Evolutionary conservation across 2,329 filamentous ascomycete species (phyloP).

Genomic region (Ophiostoma fasciatum): DNA sequence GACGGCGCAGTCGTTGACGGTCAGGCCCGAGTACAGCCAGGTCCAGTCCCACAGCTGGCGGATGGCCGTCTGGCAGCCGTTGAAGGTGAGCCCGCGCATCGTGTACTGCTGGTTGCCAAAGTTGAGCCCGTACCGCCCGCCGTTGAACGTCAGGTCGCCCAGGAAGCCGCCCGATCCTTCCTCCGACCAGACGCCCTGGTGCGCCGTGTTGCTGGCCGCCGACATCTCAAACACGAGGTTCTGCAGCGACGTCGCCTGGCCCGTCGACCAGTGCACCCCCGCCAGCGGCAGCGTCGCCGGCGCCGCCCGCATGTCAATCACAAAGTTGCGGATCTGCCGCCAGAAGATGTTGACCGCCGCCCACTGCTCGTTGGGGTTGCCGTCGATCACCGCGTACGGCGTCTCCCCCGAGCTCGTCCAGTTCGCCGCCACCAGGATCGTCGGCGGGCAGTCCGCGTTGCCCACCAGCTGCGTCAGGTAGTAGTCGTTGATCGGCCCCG

Average conservation of each 20-base stretch:
- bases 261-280: slow-evolving; percentile 54
- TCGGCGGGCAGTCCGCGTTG: slow-evolving; percentile 9
- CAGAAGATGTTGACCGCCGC: slow-evolving; percentile 30
- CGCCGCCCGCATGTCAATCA: slow-evolving; percentile 38
- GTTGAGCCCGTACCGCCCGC: slow-evolving; percentile 41
- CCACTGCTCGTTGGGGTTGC: slow-evolving; percentile 37
- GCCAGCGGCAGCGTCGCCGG: slow-evolving; percentile 27
- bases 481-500: slow-evolving; percentile 8
- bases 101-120: slow-evolving; percentile 56
- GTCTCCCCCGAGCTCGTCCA: slow-evolving; percentile 1
- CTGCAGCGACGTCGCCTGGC: slow-evolving; percentile 44
- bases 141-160: slow-evolving; percentile 53
- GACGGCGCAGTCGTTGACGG: slow-evolving; percentile 45
- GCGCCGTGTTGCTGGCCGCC: slow-evolving; percentile 26
- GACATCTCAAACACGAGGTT: slow-evolving; percentile 41
- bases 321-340: slow-evolving; percentile 41
- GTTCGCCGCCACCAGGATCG: slow-evolving; percentile 4
- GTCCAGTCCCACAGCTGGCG: slow-evolving; percentile 63
- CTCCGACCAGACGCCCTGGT: slow-evolving; percentile 44
- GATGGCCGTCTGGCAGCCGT: slow-evolving; percentile 48
- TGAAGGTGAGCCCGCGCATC: slow-evolving; percentile 50
- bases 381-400: slow-evolving; percentile 15
- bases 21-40: slow-evolving; percentile 54
- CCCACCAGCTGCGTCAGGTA: slow-evolving; percentile 11
- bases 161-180: slow-evolving; percentile 52